Percentiles rank a stretch among this genome's conserved stretches.
These are phyloP conservation scores for Leishmania mexicana DNA, from an alignment of 208 protist species.

Conservation along the genomic window DNA sequence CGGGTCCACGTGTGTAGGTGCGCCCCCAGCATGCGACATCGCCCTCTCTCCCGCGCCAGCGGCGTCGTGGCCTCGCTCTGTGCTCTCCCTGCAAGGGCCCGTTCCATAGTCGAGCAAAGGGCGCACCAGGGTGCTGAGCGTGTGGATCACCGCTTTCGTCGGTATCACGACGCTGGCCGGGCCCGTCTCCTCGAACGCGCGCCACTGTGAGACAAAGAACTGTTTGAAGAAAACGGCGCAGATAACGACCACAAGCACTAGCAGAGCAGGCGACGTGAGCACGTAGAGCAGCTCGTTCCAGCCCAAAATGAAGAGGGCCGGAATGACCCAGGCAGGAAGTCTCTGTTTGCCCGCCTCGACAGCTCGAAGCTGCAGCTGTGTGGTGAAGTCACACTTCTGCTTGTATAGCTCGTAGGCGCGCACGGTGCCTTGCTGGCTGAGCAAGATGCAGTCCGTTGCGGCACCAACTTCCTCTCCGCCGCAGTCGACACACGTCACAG, in stretches of 20 bases:
- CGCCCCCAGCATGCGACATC: not conserved
- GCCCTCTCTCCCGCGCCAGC: not conserved
- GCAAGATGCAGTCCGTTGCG: constrained; percentile 50
- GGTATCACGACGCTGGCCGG: constrained; percentile 63
- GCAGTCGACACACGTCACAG: constrained; percentile 21
- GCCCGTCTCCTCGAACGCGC: constrained; percentile 75
- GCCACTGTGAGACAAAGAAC: constrained; percentile 72
- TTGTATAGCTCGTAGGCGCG: constrained; percentile 72
- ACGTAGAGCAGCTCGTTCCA: constrained; percentile 89
- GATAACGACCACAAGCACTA: constrained; percentile 55
- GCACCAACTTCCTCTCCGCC: constrained; percentile 24
- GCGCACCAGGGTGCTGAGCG: constrained; percentile 20
- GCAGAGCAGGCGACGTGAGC: constrained; percentile 63
- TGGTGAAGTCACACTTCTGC: constrained; percentile 86
- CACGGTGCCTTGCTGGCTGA: constrained; percentile 57
- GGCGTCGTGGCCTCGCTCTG: constrained; percentile 7
- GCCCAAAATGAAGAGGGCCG: constrained; percentile 67
- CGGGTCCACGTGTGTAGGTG: constrained; percentile 12
- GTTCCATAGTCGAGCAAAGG: constrained; percentile 4
- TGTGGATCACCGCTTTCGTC: constrained; percentile 26
- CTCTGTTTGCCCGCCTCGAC: constrained; percentile 64
- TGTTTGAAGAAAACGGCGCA: constrained; percentile 65
- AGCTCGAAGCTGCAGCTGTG: constrained; percentile 73
- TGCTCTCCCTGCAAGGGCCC: not conserved
- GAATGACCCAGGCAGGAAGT: constrained; percentile 80